Evolutionary conservation across 1,284 basidiomycete species (phyloP), one percentile per base, ranked within the genome.

Genomic region (Porogramme epimiltina): DNA sequence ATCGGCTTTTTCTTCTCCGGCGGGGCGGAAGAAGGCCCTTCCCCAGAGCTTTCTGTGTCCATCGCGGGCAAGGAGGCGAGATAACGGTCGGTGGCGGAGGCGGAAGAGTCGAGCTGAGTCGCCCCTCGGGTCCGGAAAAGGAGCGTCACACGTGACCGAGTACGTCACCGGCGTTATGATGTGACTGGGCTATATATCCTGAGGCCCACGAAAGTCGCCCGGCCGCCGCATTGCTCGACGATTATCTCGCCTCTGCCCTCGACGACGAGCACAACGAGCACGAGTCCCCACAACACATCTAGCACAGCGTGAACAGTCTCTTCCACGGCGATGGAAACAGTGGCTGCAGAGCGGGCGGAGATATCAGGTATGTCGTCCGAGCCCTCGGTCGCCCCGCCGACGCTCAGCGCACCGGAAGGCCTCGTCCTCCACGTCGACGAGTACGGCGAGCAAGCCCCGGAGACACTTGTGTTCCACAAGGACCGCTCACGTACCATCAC

Each of bases 1-100:
- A 86, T 80, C 0, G 93, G 91, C 64, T 91, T 86, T 66, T 75
- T 79, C 50, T 64, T 64, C 11, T 58, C 58, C 15, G 18, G 15
- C 15, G 18, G 3, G 3, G 33, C 18, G 3, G 26, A 10, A 4
- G 58, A 55, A 0, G 60, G 40, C 2, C 50, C 44, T 22, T 33
- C 52, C 31, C 28, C 20, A 5, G 52, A n/a, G 25, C 28, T 48
- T 39, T 48, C 38, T 6, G 51, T 15, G 3, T 54, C 26, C 58
- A 58, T 59, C 37, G 22, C 18, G 28, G 25, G 3, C 22, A 9
- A 24, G 19, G 16, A 34, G 36, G 37, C 50, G 41, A 46, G 43
- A 41, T 20, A n/a, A 36, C 24, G 24, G 42, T 28, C 36, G 18
- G 41, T 23, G 5, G 34, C 34, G 13, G 34, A 16, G 9, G 13